phyloP scores from a whole-genome alignment of 1,139 yeast genomes.

The Geotrichum australiense region DNA sequence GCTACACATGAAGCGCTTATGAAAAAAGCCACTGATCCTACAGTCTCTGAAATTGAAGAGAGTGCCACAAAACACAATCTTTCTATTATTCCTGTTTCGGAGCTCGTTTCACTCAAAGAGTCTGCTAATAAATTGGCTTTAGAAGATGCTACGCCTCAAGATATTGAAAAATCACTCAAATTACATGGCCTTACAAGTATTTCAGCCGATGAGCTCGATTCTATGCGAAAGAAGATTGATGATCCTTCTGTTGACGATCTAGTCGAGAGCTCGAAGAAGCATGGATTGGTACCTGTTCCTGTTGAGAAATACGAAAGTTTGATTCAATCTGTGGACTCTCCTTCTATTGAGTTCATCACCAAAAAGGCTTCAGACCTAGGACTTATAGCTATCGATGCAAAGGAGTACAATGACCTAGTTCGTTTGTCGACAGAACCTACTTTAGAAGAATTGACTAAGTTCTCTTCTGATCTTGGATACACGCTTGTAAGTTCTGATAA shows the following conservation, averaged over 20 bases:
- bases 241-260: conserved; percentile 29
- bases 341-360: conserved; percentile 9
- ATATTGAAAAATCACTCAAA: conserved; percentile 24
- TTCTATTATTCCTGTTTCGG: conserved; percentile 34
- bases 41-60: conserved; percentile 19
- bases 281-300: conserved; percentile 11
- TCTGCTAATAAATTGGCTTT: conserved; percentile 31
- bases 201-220: conserved; percentile 11
- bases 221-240: conserved; percentile 6
- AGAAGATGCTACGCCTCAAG: conserved; percentile 7
- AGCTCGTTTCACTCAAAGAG: conserved; percentile 25
- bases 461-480: conserved; percentile 9
- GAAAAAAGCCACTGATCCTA: conserved; percentile 22
- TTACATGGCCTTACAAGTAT: conserved; percentile 28
- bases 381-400: conserved; percentile 25
- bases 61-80: conserved; percentile 34
- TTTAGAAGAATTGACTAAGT: conserved; percentile 11
- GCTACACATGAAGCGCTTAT: conserved; percentile 25
- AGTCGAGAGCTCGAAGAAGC: conserved; percentile 17
- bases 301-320: conserved; percentile 1
- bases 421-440: conserved; percentile 18
- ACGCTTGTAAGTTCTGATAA: conserved; percentile 5
- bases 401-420: conserved; percentile 8
- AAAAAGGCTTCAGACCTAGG: conserved; percentile 24
- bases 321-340: conserved; percentile 2